A percentile compares a stretch with the other conserved stretches of the same genome.
phyloP scores from a whole-genome alignment of 208 protist species.

The Crithidia brevicula region DNA sequence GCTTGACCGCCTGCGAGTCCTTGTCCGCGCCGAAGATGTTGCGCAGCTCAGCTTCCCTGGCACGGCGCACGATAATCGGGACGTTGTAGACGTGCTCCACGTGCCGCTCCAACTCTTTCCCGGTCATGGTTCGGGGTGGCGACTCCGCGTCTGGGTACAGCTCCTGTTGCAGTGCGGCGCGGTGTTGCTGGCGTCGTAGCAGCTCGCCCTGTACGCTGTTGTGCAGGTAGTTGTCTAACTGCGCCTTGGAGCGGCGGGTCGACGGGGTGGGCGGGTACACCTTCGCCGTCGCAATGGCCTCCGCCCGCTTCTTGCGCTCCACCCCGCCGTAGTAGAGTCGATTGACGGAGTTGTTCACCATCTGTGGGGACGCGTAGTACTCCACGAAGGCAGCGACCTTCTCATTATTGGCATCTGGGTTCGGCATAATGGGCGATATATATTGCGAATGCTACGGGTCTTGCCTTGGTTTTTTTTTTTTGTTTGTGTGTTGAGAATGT shows the following conservation, averaged over 20 bases:
- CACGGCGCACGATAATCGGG: constrained; percentile 42
- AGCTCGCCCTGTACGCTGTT: constrained; percentile 66
- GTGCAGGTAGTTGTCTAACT: constrained; percentile 75
- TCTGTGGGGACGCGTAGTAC: constrained; percentile 76
- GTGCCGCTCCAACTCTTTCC: constrained; percentile 47
- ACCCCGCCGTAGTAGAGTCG: constrained; percentile 70
- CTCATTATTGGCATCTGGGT: constrained; percentile 71
- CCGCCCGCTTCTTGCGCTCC: constrained; percentile 43
- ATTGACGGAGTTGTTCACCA: constrained; percentile 73
- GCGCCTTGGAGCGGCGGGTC: constrained; percentile 49
- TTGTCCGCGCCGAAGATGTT: constrained; percentile 44
- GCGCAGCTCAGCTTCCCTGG: constrained; percentile 43
- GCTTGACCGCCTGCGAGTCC: constrained; percentile 15
- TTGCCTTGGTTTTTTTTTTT: neutral
- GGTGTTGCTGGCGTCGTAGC: constrained; percentile 71
- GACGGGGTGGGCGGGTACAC: constrained; percentile 48
- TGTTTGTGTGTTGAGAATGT: too few relatives aligned
- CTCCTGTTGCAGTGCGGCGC: constrained; percentile 61
- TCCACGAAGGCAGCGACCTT: constrained; percentile 71
- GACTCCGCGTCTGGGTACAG: constrained; percentile 48
- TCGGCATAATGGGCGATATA: too few relatives aligned
- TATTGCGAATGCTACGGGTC: too few relatives aligned
- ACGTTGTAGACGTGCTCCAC: constrained; percentile 75
- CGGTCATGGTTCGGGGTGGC: constrained; percentile 25
- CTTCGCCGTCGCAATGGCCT: constrained; percentile 45